phyloP scores from a whole-genome alignment of 208 protist genomes.

The Leishmania tropica region DNA sequence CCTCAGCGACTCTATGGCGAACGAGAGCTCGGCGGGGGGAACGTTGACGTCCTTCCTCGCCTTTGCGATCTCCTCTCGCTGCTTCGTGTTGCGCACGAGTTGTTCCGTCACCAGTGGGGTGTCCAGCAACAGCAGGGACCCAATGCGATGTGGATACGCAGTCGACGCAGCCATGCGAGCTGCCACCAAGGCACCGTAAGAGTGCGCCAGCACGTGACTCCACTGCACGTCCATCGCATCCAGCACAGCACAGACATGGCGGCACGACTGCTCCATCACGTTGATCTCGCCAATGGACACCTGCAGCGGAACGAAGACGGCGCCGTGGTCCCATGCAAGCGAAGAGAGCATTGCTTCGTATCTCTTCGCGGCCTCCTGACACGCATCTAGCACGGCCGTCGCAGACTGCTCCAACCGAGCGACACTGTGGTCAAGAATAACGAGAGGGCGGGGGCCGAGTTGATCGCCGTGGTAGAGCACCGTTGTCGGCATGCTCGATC shows the following conservation, averaged over 20 bases:
- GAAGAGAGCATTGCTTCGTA: conserved; percentile 70
- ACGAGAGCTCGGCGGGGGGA: conserved; percentile 51
- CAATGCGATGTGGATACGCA: conserved; percentile 68
- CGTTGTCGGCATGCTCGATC: conserved; percentile 36
- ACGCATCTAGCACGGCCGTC: conserved; percentile 19
- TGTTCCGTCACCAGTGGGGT: conserved; percentile 71
- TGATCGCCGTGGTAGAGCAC: conserved; percentile 71
- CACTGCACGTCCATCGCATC: conserved; percentile 83
- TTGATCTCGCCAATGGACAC: conserved; percentile 38
- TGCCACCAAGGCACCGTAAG: conserved; percentile 77
- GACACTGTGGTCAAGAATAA: conserved; percentile 79
- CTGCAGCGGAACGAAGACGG: conserved; percentile 71
- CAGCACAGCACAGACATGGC: conserved; percentile 70
- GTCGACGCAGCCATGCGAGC: conserved; percentile 69
- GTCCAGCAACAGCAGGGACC: conserved; percentile 71
- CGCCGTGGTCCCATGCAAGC: conserved; percentile 70
- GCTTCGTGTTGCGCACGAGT: conserved; percentile 56
- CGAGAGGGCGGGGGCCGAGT: conserved; percentile 77
- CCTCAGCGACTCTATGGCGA: conserved; percentile 60
- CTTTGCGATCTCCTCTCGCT: conserved; percentile 62
- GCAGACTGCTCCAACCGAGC: conserved; percentile 4
- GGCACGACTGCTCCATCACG: conserved; percentile 59
- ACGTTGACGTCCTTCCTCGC: conserved; percentile 85
- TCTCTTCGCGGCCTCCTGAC: conserved; percentile 42
- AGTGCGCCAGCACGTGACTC: conserved; percentile 78